phyloP scores from a whole-genome alignment of 345 rosid species.

The Clausena lansium region DNA sequence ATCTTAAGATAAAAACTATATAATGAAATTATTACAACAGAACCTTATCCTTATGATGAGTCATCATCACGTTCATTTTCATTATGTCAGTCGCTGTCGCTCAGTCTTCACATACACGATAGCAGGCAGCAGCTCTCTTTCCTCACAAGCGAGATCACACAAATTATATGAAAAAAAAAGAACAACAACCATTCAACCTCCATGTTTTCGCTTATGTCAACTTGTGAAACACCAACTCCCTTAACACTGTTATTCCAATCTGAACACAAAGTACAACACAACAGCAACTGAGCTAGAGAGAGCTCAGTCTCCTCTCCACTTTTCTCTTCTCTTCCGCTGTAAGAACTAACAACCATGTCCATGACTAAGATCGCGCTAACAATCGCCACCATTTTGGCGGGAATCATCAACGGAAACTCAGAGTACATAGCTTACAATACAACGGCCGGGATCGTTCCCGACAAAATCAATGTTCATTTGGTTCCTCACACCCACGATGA shows the following conservation, averaged over 20 bases:
- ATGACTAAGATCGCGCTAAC: slow-evolving; percentile 15
- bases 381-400: slow-evolving; percentile 18
- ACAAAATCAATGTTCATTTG: slow-evolving; percentile 87
- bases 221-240: not conserved
- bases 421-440: slow-evolving; percentile 72
- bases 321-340: not conserved
- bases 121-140: not conserved
- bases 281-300: not conserved
- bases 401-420: slow-evolving; percentile 29
- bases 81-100: not conserved
- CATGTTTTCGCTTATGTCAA: not conserved
- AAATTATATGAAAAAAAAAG: not conserved
- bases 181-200: not conserved
- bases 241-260: not conserved
- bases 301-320: not conserved
- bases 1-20: too few relatives aligned
- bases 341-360: not conserved
- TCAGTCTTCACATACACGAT: not conserved
- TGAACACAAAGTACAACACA: not conserved
- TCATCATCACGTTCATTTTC: not conserved
- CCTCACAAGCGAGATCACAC: slow-evolving; percentile 6
- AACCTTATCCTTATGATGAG: not conserved
- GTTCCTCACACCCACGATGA: slow-evolving; percentile 96
- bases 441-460: slow-evolving; percentile 47
- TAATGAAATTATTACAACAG: too few relatives aligned